Conservation (phyloP, 441 rosid genomes). For the Pelargonium australe region DNA sequence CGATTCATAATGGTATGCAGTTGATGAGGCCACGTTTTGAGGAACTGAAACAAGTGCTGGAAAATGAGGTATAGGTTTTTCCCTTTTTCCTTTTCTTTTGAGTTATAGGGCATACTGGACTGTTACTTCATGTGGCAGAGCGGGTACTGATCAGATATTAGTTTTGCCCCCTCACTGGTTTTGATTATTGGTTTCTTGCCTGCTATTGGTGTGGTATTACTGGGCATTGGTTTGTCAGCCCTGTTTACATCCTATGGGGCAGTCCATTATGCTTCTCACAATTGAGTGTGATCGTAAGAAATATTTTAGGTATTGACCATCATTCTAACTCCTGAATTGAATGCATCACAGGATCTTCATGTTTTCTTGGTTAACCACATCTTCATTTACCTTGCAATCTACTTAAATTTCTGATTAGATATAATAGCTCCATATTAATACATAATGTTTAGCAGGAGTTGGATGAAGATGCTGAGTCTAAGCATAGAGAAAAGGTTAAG, state of each 20-base stretch:
- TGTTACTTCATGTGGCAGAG: not conserved
- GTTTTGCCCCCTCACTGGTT: not conserved
- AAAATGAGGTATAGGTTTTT: constrained; percentile 17
- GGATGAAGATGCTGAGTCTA: constrained; percentile 37
- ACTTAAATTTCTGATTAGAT: constrained; percentile 5
- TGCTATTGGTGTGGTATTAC: not conserved
- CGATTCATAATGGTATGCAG: constrained; percentile 19
- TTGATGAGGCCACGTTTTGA: constrained; percentile 27
- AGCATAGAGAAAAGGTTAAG: constrained; percentile 33
- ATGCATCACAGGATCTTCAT: no score
- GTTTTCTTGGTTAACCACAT: no score
- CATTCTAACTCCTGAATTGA: no score
- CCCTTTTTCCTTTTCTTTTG: not conserved
- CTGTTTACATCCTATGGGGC: no score
- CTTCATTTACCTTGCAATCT: not conserved
- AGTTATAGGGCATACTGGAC: not conserved
- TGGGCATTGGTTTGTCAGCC: not conserved
- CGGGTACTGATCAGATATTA: not conserved
- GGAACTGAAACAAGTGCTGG: constrained; percentile 17
- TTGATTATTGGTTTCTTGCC: not conserved
- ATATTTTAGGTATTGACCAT: no score
- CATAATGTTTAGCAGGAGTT: constrained; percentile 22
- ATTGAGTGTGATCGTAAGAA: no score
- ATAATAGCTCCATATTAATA: not conserved
- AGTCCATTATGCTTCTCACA: no score